Conservation (phyloP, 108 stramenopile genomes). For the Parmales sp. region DNA sequence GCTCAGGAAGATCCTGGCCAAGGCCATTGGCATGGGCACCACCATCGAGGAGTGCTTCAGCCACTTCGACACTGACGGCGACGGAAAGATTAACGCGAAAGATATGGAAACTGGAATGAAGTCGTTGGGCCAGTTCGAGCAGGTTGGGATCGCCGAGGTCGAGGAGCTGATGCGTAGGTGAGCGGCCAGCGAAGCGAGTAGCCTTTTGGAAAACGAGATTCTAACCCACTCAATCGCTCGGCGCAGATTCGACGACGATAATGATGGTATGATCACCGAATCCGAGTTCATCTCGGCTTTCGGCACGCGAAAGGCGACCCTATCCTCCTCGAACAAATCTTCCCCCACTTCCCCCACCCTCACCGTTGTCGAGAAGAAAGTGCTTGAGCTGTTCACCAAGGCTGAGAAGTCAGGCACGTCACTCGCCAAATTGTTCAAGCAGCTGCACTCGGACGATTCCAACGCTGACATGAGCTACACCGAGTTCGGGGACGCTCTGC, state of each 20-base stretch:
- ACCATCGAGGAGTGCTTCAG: slow-evolving; percentile 1
- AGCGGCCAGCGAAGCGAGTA: too few species aligned
- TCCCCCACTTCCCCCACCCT: too few species aligned
- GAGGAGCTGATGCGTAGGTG: slow-evolving; percentile 9
- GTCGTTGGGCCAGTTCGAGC: slow-evolving; percentile 8
- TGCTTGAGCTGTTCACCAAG: neutral
- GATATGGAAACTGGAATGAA: slow-evolving; percentile 11
- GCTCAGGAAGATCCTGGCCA: slow-evolving; percentile 14
- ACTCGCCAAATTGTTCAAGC: neutral
- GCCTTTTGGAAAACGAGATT: too few species aligned
- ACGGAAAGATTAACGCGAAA: slow-evolving; percentile 9
- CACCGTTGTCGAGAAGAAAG: neutral
- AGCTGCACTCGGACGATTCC: neutral
- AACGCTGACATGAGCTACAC: neutral
- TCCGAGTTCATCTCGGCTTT: slow-evolving; percentile 7
- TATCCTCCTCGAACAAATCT: too few species aligned
- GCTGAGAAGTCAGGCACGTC: neutral
- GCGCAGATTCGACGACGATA: neutral
- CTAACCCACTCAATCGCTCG: too few species aligned
- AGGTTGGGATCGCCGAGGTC: neutral
- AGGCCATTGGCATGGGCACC: slow-evolving; percentile 3
- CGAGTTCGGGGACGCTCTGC: neutral
- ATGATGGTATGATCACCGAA: neutral
- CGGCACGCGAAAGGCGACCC: neutral
- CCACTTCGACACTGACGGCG: neutral